Base-by-base conservation (phyloP, 768 basidiomycete species). In the Tubosaeta brunneosetosa region DNA sequence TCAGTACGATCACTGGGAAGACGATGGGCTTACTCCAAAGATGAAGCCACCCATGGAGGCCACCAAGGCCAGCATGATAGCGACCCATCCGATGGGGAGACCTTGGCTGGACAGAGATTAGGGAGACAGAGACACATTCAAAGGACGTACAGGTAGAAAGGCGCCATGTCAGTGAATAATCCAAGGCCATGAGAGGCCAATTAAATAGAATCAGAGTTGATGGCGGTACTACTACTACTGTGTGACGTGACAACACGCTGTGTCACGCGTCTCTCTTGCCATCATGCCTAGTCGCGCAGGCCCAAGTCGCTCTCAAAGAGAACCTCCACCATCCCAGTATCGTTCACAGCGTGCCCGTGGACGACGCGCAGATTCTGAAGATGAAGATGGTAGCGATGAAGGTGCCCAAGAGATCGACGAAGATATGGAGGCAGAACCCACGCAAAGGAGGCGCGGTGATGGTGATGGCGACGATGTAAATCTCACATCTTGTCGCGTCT, bases 1-100 rank as follows among this genome's bases (percentile, higher is more conserved):
- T 56, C 27, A 56, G 56, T n/a, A n/a, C 27, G n/a, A 44, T 37
- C 17, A 6, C 13, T n/a, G 6, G 36, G 5, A 17, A 36, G 34
- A 4, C 6, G n/a, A 17, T 11, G 5, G n/a, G 22, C 68, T 38
- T 58, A 67, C 66, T 49, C 80, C 81, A 50, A 82, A 82, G 55
- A 82, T 81, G 67, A 82, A 81, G 44, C 86, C 86, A 51, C 86
- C 86, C 77, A 87, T 86, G 47, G 79, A 81, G 33, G 86, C 83
- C 33, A 89, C 65, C 51, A 85, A 61, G 59, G 85, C 85, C 46
- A 87, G 71, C 72, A 81, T 76, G 65, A 88, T 79, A 52, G 85
- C 77, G 37, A 80, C 76, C 66, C 71, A 74, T 50, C 84, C 83
- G 49, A 86, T 79, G 59, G 83, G 84, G 57, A 82, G 73, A 54